Evolutionary conservation across 1,139 yeast species (phyloP), one percentile per base, ranked within the genome.

Genomic region (Zygosaccharomyces pseudobailii): DNA sequence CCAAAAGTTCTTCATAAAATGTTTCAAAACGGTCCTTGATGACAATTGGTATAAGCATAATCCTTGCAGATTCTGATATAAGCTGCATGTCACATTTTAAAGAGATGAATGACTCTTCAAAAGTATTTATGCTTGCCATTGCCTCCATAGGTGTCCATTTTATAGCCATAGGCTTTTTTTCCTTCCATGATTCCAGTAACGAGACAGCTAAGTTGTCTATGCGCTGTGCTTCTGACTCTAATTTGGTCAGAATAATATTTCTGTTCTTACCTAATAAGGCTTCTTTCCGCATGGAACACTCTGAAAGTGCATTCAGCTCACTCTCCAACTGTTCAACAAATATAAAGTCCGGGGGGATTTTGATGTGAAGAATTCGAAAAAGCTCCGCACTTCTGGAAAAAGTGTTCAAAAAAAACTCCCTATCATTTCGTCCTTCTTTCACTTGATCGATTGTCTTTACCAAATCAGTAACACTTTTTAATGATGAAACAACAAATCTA

Each of bases 301-400:
- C 73, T 0, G 60, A 54, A 7, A 86, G 62, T 5, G 78, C 71
- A 0, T 71, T 62, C 49, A 75, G 62, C 45, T 78, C 79, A 48
- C 71, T 73, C 24, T 79, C 82, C 2, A 87, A 55, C 55, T 86
- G 94, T 40, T 85, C 94, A 37, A 72, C 71, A 59, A 71, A 78
- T 1, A 82, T 54, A 87, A 92, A 85, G 24, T 74, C 74, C 0
- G 63, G 42, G 0, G 84, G 78, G 46, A 80, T 75, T 35, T 71
- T 71, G 55, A 69, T 75, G 37, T 84, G 68, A 33, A 73, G 70
- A 32, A 74, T 71, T 6, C 33, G 24, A 19, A 61, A 35, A 6
- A 50, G 32, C 20, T 36, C 52, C 23, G 58, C 62, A 9, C 46
- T 27, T 24, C 19, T 20, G 22, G 20, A 20, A 25, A 42, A 22